Conservation (phyloP, 768 basidiomycete species). For the Sporobolomyces roseus region DNA sequence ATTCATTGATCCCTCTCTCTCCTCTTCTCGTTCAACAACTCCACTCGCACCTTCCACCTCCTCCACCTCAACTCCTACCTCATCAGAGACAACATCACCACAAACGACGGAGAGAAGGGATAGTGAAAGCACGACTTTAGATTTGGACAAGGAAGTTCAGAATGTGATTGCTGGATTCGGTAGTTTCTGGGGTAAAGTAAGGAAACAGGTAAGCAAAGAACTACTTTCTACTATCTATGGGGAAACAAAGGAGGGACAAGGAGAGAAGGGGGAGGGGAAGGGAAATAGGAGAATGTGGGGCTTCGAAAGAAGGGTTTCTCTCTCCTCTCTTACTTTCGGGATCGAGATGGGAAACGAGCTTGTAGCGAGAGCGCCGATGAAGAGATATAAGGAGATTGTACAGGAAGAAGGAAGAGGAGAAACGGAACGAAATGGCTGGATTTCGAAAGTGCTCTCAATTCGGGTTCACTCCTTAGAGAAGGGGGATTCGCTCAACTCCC, state of each 20-base stretch:
- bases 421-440: too few species aligned
- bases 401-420: too few species aligned
- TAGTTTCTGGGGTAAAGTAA: constrained; percentile 38
- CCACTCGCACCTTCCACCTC: background rate
- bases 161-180: constrained; percentile 33
- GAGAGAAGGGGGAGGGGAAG: background rate
- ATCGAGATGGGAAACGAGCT: too few species aligned
- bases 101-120: background rate
- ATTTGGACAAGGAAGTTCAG: constrained; percentile 27
- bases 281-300: background rate
- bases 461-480: too few species aligned
- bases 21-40: constrained; percentile 6
- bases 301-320: background rate
- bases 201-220: constrained; percentile 33
- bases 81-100: background rate
- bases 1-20: constrained; percentile 9
- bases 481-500: too few species aligned
- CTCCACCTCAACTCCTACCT: background rate
- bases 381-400: too few species aligned
- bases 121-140: background rate
- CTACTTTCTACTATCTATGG: background rate
- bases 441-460: too few species aligned
- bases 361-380: too few species aligned
- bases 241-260: background rate
- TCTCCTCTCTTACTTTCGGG: too few species aligned